Evolutionary conservation across 192 early-diverging fungal genomes (phyloP).

Genomic region (Backusella liffmaniae): DNA sequence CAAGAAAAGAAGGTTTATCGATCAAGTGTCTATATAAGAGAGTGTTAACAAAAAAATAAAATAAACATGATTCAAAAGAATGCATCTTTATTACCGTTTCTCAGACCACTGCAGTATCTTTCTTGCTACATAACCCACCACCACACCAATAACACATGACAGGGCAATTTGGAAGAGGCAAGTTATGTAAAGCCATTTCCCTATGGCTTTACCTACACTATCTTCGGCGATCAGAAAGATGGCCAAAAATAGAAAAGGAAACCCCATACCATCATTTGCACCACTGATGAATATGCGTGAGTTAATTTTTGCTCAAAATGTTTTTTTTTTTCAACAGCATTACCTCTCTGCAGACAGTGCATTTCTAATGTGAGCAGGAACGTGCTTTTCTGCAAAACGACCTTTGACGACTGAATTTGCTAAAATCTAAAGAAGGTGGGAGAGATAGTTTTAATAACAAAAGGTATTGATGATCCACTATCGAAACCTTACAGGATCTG

Average conservation of each 20-base stretch:
- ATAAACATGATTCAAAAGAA: not conserved
- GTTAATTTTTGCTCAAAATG: not conserved
- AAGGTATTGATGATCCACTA: not conserved
- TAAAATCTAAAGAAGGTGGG: conserved; percentile 45
- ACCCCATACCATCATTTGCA: conserved; percentile 84
- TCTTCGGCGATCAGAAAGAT: conserved; percentile 63
- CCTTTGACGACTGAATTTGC: conserved; percentile 95
- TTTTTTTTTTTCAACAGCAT: not conserved
- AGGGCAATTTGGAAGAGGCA: conserved; percentile 80
- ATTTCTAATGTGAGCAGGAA: conserved; percentile 73
- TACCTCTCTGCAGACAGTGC: conserved; percentile 73
- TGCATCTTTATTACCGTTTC: conserved; percentile 32
- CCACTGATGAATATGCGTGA: conserved; percentile 41
- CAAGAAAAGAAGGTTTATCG: conserved; percentile 85
- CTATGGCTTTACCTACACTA: conserved; percentile 61
- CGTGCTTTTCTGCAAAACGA: conserved; percentile 87
- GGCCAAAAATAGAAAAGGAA: conserved; percentile 81
- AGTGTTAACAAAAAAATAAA: not conserved
- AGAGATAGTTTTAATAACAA: not conserved
- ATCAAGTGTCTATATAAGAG: conserved; percentile 46
- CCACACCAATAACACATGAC: conserved; percentile 65
- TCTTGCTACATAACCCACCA: conserved; percentile 69
- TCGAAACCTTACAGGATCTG: conserved; percentile 74
- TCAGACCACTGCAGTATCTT: conserved; percentile 68
- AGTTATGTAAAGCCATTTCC: conserved; percentile 75